Evolutionary conservation across 2,329 filamentous ascomycete species (phyloP), one percentile per base, ranked within the genome.

Genomic region (Colletotrichum camelliae): DNA sequence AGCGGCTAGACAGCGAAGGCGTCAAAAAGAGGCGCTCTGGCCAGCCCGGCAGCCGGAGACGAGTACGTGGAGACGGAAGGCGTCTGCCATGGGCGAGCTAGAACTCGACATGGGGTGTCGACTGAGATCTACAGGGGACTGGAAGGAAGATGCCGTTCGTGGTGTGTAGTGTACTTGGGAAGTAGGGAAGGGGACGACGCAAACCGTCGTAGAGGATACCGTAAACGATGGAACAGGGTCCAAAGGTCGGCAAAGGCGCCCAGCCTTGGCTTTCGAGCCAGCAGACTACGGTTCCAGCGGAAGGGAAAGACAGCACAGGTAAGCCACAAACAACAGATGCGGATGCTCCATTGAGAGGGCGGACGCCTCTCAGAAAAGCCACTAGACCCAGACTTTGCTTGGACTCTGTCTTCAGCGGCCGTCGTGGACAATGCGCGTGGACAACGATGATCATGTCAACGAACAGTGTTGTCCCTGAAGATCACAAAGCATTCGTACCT

Each of bases 271-370:
- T 21, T 43, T 15, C 64, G 62, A 21, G 39, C 13, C n/a, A 29
- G 27, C 13, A 39, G 61, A 37, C 48, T 48, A 43, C 18, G 48
- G 64, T 58, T 35, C 48, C 58, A 61, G 31, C 27, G 24, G 29
- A 21, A 18, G 8, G 48, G 29, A 60, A 15, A 31, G 70, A 21
- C 64, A 43, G 18, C 15, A 9, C n/a, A 24, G 21, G 48, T 15
- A 74, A 73, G 64, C 60, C 64, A 68, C 70, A 60, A 48, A 65
- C 43, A 58, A 58, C 70, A 68, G 58, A 69, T 60, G 65, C 65
- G 64, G 64, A 65, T 37, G 21, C 27, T 37, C 24, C 70, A 65
- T 69, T 39, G 58, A 57, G 24, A n/a, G 7, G 7, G 12, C n/a
- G 29, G 4, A 31, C 57, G 39, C 67, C 55, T 33, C 57, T 27